phyloP scores from a whole-genome alignment of 225 moss, liverwort and hornwort genomes.

The Anthoceros angustus region DNA sequence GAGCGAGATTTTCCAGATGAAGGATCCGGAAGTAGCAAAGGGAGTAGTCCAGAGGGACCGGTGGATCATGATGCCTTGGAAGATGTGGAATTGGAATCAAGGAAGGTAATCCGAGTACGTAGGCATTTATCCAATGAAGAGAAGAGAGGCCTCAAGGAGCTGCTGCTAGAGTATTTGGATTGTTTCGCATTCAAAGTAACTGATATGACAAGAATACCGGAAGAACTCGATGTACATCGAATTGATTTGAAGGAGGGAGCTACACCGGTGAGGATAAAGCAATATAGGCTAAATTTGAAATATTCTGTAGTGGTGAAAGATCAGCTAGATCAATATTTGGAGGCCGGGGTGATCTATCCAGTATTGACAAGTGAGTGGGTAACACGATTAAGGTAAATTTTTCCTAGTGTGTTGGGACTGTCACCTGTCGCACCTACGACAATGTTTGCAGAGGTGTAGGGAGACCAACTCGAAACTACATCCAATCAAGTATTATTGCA shows the following conservation, averaged over 20 bases:
- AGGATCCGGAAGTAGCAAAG: no score
- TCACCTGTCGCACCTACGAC: no score
- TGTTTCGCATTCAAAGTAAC: neutral
- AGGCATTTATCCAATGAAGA: neutral
- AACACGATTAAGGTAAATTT: no score
- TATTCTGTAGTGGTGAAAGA: slow-evolving; percentile 5
- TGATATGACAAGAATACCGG: neutral
- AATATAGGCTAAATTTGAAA: slow-evolving; percentile 1
- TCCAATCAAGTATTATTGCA: slow-evolving; percentile 10
- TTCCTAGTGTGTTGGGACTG: no score
- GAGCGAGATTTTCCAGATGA: no score
- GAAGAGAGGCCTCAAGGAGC: neutral
- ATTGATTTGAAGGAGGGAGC: neutral
- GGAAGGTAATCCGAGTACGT: no score
- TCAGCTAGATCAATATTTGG: neutral
- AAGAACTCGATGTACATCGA: neutral
- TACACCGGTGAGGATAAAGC: neutral
- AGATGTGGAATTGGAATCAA: no score
- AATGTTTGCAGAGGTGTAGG: neutral
- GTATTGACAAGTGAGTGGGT: slow-evolving; percentile 8
- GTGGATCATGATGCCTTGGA: no score
- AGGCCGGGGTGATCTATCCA: neutral
- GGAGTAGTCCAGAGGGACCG: no score
- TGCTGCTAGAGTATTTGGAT: neutral
- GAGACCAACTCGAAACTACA: neutral